A percentile compares a stretch with the other conserved stretches of the same genome.
These are phyloP conservation scores for Venturia asperata DNA, from an alignment of 2,329 filamentous ascomycete genomes.

Conservation along the genomic window DNA sequence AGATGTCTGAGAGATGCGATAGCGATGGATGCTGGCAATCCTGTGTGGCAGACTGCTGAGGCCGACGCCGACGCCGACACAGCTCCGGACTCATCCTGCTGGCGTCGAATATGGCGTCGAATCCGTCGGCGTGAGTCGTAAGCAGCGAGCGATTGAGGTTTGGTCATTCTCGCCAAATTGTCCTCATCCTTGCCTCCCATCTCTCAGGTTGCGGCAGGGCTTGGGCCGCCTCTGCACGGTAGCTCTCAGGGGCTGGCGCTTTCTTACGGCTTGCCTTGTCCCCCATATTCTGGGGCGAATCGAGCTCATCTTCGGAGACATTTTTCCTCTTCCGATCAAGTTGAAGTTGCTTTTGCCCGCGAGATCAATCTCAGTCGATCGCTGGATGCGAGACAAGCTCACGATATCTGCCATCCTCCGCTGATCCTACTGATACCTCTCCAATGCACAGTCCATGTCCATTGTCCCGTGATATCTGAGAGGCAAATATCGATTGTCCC, in stretches of 20 bases:
- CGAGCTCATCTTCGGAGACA: neutral
- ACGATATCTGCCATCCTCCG: neutral
- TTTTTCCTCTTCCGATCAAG: neutral
- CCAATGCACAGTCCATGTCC: no score
- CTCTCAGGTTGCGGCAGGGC: neutral
- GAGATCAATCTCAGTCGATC: neutral
- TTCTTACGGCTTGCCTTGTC: neutral
- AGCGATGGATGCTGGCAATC: neutral
- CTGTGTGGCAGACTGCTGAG: neutral
- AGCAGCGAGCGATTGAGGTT: neutral
- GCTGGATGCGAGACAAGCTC: neutral
- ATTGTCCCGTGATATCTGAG: no score
- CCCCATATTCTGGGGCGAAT: neutral
- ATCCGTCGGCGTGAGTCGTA: no score
- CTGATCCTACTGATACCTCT: no score
- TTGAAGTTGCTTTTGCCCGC: neutral
- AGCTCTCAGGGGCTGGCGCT: neutral
- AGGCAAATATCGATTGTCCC: no score
- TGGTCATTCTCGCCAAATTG: neutral
- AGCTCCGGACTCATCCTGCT: neutral
- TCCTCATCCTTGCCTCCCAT: neutral
- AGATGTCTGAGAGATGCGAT: neutral
- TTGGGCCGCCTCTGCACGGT: neutral
- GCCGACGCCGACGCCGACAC: no score
- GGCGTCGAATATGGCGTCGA: no score